Conservation (phyloP, 768 basidiomycete species). For the Tricholoma saponaceum region DNA sequence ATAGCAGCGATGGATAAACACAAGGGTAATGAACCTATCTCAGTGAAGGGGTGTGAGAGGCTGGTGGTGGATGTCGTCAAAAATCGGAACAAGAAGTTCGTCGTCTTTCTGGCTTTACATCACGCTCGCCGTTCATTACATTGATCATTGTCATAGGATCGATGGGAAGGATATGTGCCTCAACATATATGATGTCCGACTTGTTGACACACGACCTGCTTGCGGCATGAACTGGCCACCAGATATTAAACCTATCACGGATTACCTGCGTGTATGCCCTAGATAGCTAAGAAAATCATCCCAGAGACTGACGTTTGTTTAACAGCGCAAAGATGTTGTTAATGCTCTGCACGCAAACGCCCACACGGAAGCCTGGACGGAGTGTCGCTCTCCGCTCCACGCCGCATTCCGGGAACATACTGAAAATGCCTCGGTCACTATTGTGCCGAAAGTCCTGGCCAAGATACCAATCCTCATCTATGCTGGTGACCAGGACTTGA, state of each 20-base stretch:
- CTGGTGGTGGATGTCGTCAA: slow-evolving; percentile 46
- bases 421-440: slow-evolving; percentile 65
- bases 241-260: slow-evolving; percentile 70
- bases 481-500: slow-evolving; percentile 92
- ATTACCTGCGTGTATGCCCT: slow-evolving; percentile 72
- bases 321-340: slow-evolving; percentile 77
- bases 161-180: slow-evolving; percentile 74
- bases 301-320: slow-evolving; percentile 5
- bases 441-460: slow-evolving; percentile 77
- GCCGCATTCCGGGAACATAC: slow-evolving; percentile 48
- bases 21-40: slow-evolving; percentile 52
- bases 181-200: slow-evolving; percentile 93
- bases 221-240: slow-evolving; percentile 99
- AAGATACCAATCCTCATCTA: slow-evolving; percentile 87
- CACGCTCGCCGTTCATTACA: neutral
- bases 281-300: neutral
- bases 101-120: neutral
- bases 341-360: slow-evolving; percentile 74
- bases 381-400: slow-evolving; percentile 74
- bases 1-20: slow-evolving; percentile 37
- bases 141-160: slow-evolving; percentile 37
- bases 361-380: slow-evolving; percentile 80
- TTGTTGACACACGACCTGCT: slow-evolving; percentile 78
- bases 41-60: slow-evolving; percentile 51
- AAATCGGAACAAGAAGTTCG: slow-evolving; percentile 37